These are phyloP conservation scores for Rhododendron simsii DNA, from an alignment of 148 eudicot genomes.

Conservation along the genomic window DNA sequence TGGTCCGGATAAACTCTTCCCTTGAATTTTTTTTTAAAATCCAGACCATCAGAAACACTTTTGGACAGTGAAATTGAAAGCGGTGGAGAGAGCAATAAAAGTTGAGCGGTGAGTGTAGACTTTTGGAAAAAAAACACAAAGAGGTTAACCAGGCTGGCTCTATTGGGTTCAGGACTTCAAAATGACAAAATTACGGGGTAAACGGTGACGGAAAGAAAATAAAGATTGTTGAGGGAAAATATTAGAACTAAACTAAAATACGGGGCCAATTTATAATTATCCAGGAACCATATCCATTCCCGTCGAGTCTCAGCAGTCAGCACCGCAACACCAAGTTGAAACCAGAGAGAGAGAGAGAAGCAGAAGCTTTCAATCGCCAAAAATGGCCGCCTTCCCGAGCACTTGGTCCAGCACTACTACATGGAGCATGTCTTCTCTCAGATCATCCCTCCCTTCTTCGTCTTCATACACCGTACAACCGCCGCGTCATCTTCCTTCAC, in stretches of 20 bases:
- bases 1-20: too few relatives aligned
- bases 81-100: too few relatives aligned
- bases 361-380: neutral
- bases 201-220: neutral
- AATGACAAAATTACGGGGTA: too few relatives aligned
- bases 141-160: too few relatives aligned
- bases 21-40: too few relatives aligned
- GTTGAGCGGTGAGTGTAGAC: too few relatives aligned
- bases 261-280: slow-evolving; percentile 9
- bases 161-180: too few relatives aligned
- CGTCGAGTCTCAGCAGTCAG: neutral
- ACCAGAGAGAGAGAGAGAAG: neutral
- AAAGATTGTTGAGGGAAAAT: neutral
- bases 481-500: slow-evolving; percentile 7
- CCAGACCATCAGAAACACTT: too few relatives aligned
- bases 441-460: slow-evolving; percentile 44
- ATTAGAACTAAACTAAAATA: too few relatives aligned
- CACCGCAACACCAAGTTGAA: neutral
- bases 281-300: slow-evolving; percentile 4
- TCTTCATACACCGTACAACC: slow-evolving; percentile 6
- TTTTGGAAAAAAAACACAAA: too few relatives aligned
- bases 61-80: too few relatives aligned
- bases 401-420: slow-evolving; percentile 24
- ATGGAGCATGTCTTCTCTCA: slow-evolving; percentile 61
- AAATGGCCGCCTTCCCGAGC: slow-evolving; percentile 8